Evolutionary conservation across 148 eudicot genomes (phyloP), one percentile per base, ranked within the genome.

Genomic region (Talinum fruticosum): DNA sequence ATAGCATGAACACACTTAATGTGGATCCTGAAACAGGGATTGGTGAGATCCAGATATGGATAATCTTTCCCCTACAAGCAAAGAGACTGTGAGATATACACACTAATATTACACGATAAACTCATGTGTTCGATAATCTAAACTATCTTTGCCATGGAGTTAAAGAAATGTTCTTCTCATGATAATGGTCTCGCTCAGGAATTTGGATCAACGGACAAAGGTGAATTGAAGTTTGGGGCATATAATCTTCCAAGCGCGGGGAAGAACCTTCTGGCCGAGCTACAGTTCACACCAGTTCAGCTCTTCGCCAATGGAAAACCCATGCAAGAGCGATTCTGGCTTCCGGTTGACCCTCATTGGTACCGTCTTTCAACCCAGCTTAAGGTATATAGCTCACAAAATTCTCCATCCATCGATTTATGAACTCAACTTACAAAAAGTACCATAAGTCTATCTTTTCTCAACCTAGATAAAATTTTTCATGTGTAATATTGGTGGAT

Each of bases 251-350:
- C 93, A 65, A 35, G 12, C 36, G 28, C 38, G 49, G 90, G 93
- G 36, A 76, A 83, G 0, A 87, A 86, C 82, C 67, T 82, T 75
- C 84, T 89, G 29, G 87, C 76, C 37, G 78, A 80, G 59, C 76
- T 88, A 62, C 78, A 86, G 24, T 83, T 86, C 80, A 73, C 79
- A 16, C 80, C 84, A 23, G 80, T 82, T 26, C 77, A 87, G 36
- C 69, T 88, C 36, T 89, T 78, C 77, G 75, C 93, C 13, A 54
- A 72, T 78, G 79, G 75, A 36, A 61, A 72, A 26, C 66, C 82
- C 21, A 83, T 86, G 90, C 75, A 85, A 82, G 81, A 86, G 77
- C 78, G 79, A 3, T 84, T 87, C 21, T 87, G 93, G 93, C 78
- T 87, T 75, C 90, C 88, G 18, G 77, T 86, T n/a, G 86, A 85